Base-by-base conservation (phyloP, 2,329 filamentous ascomycete species). In the Cadophora gregata region DNA sequence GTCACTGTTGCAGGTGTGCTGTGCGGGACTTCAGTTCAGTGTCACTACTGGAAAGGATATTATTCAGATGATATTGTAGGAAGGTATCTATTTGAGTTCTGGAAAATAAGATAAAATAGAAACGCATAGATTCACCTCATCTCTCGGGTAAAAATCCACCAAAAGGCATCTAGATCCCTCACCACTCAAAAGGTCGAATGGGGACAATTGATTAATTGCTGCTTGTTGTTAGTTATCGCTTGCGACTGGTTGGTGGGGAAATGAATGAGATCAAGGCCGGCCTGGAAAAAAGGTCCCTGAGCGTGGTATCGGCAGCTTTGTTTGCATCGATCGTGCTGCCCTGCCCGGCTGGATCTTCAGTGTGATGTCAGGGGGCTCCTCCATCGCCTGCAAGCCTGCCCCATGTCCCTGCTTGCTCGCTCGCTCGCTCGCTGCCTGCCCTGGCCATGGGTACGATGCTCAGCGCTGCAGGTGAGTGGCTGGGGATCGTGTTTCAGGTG, bases 241-340 rank as follows among this genome's bases (percentile, higher is more conserved):
- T 56, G 53, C 53, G 53, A 56, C 31, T 56, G 53, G 53, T 38
- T 56, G 53, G 31, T 56, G 53, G 53, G 53, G 53, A 56, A 56
- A 56, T 51, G 48, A 51, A 53, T 47, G 42, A 47, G 42, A 47
- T 47, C 19, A 47, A 47, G 14, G 38, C 12, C 38, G 16, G 38
- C 38, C 19, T 12, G 38, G 12, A 42, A 16, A 16, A 5, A 19
- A 42, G 21, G 27, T 31, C 29, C 53, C 31, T 56, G 53, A 24
- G 53, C 19, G n/a, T 36, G 29, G 31, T 36, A 21, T 33, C 16
- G 14, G n/a, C n/a, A n/a, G n/a, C n/a, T n/a, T n/a, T n/a, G n/a
- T n/a, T n/a, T n/a, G n/a, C n/a, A n/a, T n/a, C n/a, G n/a, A n/a
- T n/a, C n/a, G n/a, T n/a, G n/a, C n/a, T n/a, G n/a, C n/a, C n/a